These are phyloP conservation scores for Solanum hybrid DNA, from an alignment of 305 asterid species.

Conservation along the genomic window DNA sequence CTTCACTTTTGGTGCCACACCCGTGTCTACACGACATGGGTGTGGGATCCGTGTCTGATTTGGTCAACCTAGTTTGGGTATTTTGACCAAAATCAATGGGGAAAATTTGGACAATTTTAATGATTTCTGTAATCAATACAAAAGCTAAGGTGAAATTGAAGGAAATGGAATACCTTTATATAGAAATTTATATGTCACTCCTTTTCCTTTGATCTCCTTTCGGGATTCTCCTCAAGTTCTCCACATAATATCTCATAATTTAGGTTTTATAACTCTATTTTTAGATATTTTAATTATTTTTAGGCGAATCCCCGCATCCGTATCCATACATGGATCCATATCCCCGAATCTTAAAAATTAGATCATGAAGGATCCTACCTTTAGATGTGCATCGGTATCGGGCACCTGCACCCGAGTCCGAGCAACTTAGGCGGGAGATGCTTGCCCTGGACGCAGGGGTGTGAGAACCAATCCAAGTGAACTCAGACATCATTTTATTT, in stretches of 20 bases:
- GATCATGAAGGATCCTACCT: neutral
- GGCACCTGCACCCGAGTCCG: neutral
- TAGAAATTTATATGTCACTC: neutral
- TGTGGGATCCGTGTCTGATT: neutral
- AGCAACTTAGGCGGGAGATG: neutral
- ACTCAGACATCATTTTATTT: neutral
- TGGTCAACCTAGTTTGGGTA: neutral
- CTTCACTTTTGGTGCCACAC: neutral
- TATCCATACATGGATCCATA: neutral
- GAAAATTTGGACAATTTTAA: neutral
- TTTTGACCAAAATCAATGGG: neutral
- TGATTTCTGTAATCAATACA: neutral
- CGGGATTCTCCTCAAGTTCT: neutral
- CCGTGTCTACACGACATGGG: neutral
- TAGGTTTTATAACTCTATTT: neutral
- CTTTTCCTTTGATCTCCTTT: neutral
- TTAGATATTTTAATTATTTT: neutral
- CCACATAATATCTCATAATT: neutral
- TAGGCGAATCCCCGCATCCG: neutral
- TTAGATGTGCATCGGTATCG: neutral
- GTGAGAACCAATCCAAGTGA: neutral
- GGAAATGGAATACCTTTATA: neutral
- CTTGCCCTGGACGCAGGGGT: neutral
- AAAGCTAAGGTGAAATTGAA: neutral
- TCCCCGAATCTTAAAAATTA: neutral